phyloP scores from a whole-genome alignment of 345 rosid genomes.

The Eucalyptus erythrocorys region DNA sequence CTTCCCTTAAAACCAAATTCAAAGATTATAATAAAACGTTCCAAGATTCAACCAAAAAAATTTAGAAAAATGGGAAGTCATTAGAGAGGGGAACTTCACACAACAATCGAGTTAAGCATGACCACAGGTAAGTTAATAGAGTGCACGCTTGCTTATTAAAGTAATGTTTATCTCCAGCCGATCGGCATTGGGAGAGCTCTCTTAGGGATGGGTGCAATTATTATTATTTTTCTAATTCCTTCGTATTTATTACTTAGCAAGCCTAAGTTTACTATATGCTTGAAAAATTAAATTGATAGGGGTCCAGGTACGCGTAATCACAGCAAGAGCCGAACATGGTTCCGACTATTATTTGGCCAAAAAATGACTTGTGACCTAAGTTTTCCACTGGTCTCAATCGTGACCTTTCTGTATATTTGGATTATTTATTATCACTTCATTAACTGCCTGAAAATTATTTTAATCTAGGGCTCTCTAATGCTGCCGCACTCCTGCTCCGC shows the following conservation, averaged over 20 bases:
- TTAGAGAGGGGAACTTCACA: background rate
- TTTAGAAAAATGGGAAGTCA: background rate
- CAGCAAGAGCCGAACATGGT: background rate
- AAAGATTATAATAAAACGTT: background rate
- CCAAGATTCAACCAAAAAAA: background rate
- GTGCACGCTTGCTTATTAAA: background rate
- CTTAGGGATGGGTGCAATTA: background rate
- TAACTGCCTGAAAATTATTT: background rate
- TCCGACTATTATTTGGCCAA: background rate
- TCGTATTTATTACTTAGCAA: background rate
- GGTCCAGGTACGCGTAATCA: background rate
- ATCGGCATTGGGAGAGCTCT: background rate
- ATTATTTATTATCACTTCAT: background rate
- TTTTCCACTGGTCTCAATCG: background rate
- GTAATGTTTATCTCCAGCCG: background rate
- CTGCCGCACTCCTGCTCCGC: background rate
- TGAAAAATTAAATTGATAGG: background rate
- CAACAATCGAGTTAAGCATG: background rate
- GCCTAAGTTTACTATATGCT: background rate
- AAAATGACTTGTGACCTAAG: background rate
- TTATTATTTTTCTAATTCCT: background rate
- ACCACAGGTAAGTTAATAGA: background rate
- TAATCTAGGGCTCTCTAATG: background rate
- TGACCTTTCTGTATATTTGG: background rate
- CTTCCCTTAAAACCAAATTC: background rate